Percentiles rank a stretch among this genome's conserved stretches.
Evolutionary conservation across 108 stramenopile species (phyloP).

Genomic region (Schizochytrium sp.): DNA sequence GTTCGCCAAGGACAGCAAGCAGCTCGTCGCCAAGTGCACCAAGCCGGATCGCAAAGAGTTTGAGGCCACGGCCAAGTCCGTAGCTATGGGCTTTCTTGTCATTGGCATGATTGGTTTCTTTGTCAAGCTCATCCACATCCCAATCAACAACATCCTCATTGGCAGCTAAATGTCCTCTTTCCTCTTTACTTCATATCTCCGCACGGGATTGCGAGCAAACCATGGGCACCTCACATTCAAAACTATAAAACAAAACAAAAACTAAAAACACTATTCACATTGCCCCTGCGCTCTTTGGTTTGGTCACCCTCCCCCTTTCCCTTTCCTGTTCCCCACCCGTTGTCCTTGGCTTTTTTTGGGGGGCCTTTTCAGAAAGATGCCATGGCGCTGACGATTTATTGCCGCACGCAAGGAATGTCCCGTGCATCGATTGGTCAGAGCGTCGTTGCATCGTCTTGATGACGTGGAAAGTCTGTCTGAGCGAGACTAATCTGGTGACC

Average conservation of each 20-base stretch:
- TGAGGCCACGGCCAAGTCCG: conserved; percentile 75
- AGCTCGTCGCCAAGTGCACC: conserved; percentile 96
- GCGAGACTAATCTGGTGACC: neutral
- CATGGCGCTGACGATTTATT: no score
- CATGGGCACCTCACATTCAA: neutral
- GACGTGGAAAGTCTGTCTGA: neutral
- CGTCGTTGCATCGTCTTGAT: neutral
- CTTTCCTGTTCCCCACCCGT: no score
- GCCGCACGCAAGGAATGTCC: no score
- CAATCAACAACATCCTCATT: conserved; percentile 96
- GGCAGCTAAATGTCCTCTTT: neutral
- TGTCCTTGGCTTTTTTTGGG: no score
- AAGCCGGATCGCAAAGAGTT: conserved; percentile 98
- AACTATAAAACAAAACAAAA: neutral
- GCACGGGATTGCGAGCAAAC: no score
- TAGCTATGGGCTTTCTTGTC: conserved; percentile 89
- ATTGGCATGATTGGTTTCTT: conserved; percentile 99
- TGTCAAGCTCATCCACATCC: conserved; percentile 99
- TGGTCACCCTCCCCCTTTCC: no score
- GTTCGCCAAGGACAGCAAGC: conserved; percentile 91
- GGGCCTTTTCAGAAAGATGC: no score
- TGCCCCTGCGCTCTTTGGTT: neutral
- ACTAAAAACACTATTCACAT: neutral
- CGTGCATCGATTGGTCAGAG: no score
- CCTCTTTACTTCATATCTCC: no score